Base-by-base conservation (phyloP, 805 yeast species). In the Cyberlindnera bimundalis region DNA sequence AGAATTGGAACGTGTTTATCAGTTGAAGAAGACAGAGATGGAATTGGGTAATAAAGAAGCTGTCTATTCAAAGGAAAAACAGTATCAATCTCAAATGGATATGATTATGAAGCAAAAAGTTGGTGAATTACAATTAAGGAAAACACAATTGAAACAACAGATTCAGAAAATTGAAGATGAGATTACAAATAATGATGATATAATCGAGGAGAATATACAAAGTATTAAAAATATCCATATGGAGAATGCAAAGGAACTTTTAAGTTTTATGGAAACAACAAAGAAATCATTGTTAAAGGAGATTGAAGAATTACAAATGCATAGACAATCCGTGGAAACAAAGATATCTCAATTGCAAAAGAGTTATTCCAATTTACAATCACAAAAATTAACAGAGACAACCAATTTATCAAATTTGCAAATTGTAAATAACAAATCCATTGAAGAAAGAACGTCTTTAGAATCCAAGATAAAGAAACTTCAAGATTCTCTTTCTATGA, bases 41-140 rank as follows among this genome's bases (percentile, higher is more conserved):
- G 55, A 59, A 20, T 56, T 60, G 13, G 65, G 64, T 20, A 57
- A 65, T 37, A 69, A 70, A 14, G 64, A 65, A 26, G 64, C 67
- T 19, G 50, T 65, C 15, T 64, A 62, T 27, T 57, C 62, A 15
- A 35, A 65, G 20, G 61, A 60, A 17, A 61, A 63, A 29, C 64
- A 52, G 4, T 68, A 64, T 41, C 50, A 56, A 15, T 26, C 45
- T 0, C 61, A 70, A 50, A 64, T 76, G 2, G 74, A 74, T 29
- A 40, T 51, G 1, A 45, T 71, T 6, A 62, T 71, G 25, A 51
- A 61, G 6, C 53, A 54, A 13, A 69, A 67, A 38, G 62, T 64
- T 5, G 51, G 51, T 15, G 52, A 60, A 29, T 55, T 59, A 21
- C 60, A 67, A 31, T 41, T 48, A 8, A 53, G 60, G 33, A 67